Conservation (phyloP, 371 early-diverging fungal genomes). For the Mortierella sp. region DNA sequence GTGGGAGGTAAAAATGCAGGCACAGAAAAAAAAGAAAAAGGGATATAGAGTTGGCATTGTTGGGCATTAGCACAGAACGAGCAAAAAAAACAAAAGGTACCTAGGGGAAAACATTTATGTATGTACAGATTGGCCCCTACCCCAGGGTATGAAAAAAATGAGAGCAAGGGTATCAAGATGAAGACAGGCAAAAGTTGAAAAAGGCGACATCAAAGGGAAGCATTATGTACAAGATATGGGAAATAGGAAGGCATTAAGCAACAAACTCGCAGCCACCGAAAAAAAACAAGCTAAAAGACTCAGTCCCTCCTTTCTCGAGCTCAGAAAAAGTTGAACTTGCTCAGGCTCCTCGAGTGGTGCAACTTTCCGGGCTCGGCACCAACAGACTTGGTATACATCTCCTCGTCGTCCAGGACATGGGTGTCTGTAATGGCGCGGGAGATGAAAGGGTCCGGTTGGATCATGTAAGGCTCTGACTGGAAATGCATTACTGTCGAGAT, state of each 20-base stretch:
- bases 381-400: conserved; percentile 59
- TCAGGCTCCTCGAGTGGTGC: conserved; percentile 44
- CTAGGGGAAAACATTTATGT: neutral
- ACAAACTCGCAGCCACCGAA: neutral
- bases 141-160: neutral
- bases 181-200: neutral
- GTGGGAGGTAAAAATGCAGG: no score
- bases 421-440: conserved; percentile 61
- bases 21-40: no score
- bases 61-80: no score
- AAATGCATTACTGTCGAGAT: conserved; percentile 66
- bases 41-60: no score
- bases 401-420: conserved; percentile 62
- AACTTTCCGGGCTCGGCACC: conserved; percentile 55
- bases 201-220: neutral
- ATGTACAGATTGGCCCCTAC: neutral
- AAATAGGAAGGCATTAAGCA: neutral
- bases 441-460: conserved; percentile 57
- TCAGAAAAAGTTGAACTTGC: conserved; percentile 51
- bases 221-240: neutral
- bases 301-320: neutral
- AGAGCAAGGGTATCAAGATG: neutral
- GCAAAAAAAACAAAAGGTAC: neutral
- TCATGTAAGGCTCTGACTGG: conserved; percentile 49
- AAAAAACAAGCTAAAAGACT: neutral